These are phyloP conservation scores for Erysimum cheiranthoides DNA, from an alignment of 345 rosid genomes.

Conservation along the genomic window DNA sequence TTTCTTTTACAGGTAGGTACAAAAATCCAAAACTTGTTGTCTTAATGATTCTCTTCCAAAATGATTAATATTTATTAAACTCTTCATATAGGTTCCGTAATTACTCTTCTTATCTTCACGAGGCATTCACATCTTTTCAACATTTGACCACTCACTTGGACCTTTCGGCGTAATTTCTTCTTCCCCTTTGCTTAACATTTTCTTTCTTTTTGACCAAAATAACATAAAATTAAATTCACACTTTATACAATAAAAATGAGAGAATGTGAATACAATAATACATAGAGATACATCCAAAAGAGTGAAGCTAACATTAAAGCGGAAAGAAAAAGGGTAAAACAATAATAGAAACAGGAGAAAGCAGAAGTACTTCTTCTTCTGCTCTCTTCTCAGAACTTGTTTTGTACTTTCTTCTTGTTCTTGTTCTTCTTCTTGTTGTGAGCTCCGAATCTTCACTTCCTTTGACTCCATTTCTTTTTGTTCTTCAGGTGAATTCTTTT, in stretches of 20 bases:
- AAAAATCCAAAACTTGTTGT: neutral
- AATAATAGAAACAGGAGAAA: constrained; percentile 37
- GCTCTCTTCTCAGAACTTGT: constrained; percentile 44
- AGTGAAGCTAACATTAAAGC: constrained; percentile 18
- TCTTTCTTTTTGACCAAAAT: constrained; percentile 13
- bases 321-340: constrained; percentile 21
- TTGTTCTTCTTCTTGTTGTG: neutral
- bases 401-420: constrained; percentile 27
- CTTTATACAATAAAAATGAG: neutral
- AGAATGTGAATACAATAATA: neutral
- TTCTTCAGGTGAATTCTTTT: constrained; percentile 38
- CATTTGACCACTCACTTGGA: constrained; percentile 14
- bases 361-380: constrained; percentile 31
- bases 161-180: constrained; percentile 30
- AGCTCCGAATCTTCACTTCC: constrained; percentile 4
- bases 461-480: constrained; percentile 31
- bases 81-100: neutral
- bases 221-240: neutral
- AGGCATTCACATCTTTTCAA: neutral
- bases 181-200: constrained; percentile 26
- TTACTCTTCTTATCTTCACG: neutral
- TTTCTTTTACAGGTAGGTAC: neutral
- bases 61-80: neutral
- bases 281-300: constrained; percentile 34
- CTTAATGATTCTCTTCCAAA: neutral